phyloP scores from a whole-genome alignment of 2,329 filamentous ascomycete species.

The Diaporthe vexans region DNA sequence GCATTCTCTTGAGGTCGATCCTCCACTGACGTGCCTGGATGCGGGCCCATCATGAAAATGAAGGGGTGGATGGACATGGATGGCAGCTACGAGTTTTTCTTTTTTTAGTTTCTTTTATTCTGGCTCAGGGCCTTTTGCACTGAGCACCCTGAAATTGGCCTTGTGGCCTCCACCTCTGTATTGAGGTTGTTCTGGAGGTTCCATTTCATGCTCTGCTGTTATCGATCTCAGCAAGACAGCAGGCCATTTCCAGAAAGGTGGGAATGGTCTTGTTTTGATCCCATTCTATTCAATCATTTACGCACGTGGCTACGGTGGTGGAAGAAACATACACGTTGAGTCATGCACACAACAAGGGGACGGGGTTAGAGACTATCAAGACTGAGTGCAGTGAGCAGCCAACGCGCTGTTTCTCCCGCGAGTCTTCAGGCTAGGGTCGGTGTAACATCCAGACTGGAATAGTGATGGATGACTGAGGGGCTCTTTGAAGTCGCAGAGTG shows the following conservation, averaged over 20 bases:
- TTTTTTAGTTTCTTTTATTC: slow-evolving; percentile 49
- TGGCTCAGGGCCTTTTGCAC: slow-evolving; percentile 11
- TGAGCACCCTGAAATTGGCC: slow-evolving; percentile 20
- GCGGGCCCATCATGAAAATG: slow-evolving; percentile 45
- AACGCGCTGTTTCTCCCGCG: background rate
- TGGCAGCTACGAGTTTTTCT: slow-evolving; percentile 41
- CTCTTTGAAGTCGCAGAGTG: background rate
- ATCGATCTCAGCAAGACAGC: slow-evolving; percentile 16
- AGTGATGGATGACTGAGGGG: slow-evolving; percentile 11
- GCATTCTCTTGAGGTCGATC: slow-evolving; percentile 42
- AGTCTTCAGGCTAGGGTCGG: slow-evolving; percentile 2
- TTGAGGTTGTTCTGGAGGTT: slow-evolving; percentile 13
- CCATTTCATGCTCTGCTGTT: slow-evolving; percentile 27
- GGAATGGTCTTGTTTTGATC: slow-evolving; percentile 22
- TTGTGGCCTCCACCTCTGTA: slow-evolving; percentile 15
- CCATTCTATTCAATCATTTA: slow-evolving; percentile 39
- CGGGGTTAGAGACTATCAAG: background rate
- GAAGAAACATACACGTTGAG: slow-evolving; percentile 19
- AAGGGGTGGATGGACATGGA: slow-evolving; percentile 38
- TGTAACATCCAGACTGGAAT: slow-evolving; percentile 25
- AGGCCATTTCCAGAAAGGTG: slow-evolving; percentile 19
- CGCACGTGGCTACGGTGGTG: slow-evolving; percentile 29
- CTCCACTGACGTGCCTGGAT: slow-evolving; percentile 44
- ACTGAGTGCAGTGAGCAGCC: slow-evolving; percentile 9
- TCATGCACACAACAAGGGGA: slow-evolving; percentile 7